phyloP scores from a whole-genome alignment of 345 rosid species.

The Populus pruinosa region DNA sequence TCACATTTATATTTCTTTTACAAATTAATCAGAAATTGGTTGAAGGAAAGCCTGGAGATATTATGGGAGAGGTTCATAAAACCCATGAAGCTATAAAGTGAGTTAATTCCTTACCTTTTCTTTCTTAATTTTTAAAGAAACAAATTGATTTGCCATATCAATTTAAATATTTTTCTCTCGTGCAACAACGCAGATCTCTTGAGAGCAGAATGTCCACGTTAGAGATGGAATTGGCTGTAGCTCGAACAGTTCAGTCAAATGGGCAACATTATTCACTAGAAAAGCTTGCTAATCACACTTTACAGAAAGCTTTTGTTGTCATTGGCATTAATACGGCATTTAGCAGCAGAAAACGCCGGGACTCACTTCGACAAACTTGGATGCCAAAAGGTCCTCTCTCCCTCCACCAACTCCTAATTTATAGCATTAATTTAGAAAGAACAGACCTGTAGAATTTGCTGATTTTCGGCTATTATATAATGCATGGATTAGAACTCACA shows the following conservation, averaged over 20 bases:
- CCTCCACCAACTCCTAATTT: too few relatives aligned
- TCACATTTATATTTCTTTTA: not conserved
- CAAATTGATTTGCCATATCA: too few relatives aligned
- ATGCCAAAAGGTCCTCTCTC: conserved; percentile 56
- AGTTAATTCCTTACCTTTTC: not conserved
- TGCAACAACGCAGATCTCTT: conserved; percentile 42
- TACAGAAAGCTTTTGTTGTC: conserved; percentile 68
- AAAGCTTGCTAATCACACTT: conserved; percentile 37
- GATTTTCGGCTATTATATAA: not conserved
- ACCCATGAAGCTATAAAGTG: conserved; percentile 73
- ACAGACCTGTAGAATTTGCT: not conserved
- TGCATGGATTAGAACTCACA: too few relatives aligned
- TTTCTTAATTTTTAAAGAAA: not conserved
- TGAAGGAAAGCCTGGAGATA: conserved; percentile 54
- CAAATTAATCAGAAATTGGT: conserved; percentile 39
- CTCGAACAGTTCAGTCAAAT: conserved; percentile 28
- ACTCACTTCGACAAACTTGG: conserved; percentile 78
- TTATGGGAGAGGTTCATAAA: conserved; percentile 60
- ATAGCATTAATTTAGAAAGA: not conserved
- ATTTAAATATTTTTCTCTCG: not conserved
- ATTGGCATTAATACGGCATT: conserved; percentile 89
- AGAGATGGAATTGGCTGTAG: conserved; percentile 61
- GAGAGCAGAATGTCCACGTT: conserved; percentile 63
- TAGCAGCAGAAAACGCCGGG: conserved; percentile 79
- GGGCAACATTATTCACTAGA: conserved; percentile 15